Percentiles rank a stretch among this genome's conserved stretches.
Evolutionary conservation across 768 basidiomycete genomes (phyloP).

Genomic region (Chalciporus piperatus): DNA sequence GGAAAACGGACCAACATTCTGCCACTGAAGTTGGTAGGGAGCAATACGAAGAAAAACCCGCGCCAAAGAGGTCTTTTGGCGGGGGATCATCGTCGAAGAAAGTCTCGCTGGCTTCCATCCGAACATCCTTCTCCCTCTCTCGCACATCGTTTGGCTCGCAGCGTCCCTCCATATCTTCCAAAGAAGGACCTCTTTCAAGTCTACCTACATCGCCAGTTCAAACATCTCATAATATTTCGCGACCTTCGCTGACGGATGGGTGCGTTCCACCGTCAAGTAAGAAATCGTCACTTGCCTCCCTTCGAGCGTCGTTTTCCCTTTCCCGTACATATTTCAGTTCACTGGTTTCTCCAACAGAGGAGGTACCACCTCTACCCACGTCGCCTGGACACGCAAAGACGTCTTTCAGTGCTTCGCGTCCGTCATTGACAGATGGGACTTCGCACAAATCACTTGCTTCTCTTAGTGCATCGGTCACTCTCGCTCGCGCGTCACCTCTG

Average conservation of each 20-base stretch:
- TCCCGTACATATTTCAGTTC: neutral
- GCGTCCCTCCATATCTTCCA: slow-evolving; percentile 19
- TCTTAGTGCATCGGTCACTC: neutral
- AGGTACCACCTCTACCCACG: neutral
- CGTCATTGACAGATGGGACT: neutral
- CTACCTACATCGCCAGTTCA: slow-evolving; percentile 27
- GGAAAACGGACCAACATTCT: slow-evolving; percentile 18
- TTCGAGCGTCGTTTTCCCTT: neutral
- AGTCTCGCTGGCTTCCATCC: slow-evolving; percentile 25
- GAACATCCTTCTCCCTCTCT: slow-evolving; percentile 30
- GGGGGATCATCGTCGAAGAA: slow-evolving; percentile 25
- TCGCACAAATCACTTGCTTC: neutral
- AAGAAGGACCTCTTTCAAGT: slow-evolving; percentile 22
- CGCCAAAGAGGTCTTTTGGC: slow-evolving; percentile 15
- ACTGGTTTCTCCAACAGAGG: neutral
- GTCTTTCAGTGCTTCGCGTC: neutral
- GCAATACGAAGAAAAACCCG: slow-evolving; percentile 11
- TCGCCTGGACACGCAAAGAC: neutral
- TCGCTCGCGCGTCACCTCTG: neutral
- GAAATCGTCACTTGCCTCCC: neutral
- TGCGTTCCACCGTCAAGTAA: neutral
- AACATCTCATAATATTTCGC: slow-evolving; percentile 13
- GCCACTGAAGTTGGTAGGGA: slow-evolving; percentile 18
- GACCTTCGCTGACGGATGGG: slow-evolving; percentile 11
- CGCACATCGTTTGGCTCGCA: slow-evolving; percentile 28